Evolutionary conservation across 768 basidiomycete species (phyloP), one percentile per base, ranked within the genome.

Genomic region (Russula compacta): DNA sequence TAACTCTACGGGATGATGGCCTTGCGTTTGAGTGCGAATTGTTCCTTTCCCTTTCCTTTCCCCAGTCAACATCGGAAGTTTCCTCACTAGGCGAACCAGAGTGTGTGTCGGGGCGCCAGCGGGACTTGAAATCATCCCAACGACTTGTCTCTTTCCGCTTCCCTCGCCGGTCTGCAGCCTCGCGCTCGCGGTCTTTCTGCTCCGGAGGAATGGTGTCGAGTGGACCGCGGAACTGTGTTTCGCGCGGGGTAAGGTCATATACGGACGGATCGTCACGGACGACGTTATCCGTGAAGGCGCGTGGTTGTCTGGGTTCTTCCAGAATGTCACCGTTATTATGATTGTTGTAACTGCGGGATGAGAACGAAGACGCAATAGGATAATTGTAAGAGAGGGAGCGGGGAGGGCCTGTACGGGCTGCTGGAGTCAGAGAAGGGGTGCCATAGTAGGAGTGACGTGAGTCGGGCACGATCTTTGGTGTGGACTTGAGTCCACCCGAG

Each of bases 151-250:
- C 81, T 47, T 79, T 74, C 48, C 73, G 75, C 73, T 81, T 83
- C 17, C 81, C 81, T 67, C 83, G 83, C 60, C 74, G 78, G 64
- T 86, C 84, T 3, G 67, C 68, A 2, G 63, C 58, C 29, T 77
- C 76, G 21, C 75, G 76, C 51, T 75, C 72, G 47, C 74, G 71
- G 58, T 76, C 78, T 39, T 70, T 64, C 43, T 73, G 71, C 39
- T 74, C 73, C 9, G 64, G 68, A 44, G 72, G 70, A 7, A 66
- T 61, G 58, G 72, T 74, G 65, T 88, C 85, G 58, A 89, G 71
- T 8, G 79, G 86, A 47, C 84, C 81, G 29, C 88, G 81, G 68
- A 89, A 88, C 39, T 77, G 76, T 10, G 78, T 73, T 44, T 72
- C 72, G n/a, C 63, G 67, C 2, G 68, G 69, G 9, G 69, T 68